Evolutionary conservation across 805 yeast species (phyloP), one percentile per base, ranked within the genome.

Genomic region (Saturnispora hagleri): DNA sequence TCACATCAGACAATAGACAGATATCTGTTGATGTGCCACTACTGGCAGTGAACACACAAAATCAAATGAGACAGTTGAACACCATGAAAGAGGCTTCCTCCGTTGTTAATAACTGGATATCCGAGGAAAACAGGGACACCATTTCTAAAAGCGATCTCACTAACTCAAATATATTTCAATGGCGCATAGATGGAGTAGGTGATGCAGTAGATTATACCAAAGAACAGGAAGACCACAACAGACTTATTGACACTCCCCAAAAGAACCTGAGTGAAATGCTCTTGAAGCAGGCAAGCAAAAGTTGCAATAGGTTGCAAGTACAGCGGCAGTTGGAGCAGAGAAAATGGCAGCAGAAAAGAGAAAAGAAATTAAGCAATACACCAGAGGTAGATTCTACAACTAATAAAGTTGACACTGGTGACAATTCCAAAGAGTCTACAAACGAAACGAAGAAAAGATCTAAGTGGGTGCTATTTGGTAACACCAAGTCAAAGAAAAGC

Each of bases 101-200:
- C 12, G 55, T 64, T 3, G 41, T 62, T 2, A 54, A 55, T 31
- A 43, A 50, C 17, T 66, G 70, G 70, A 55, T 59, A 4, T 54
- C 49, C 10, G 55, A 52, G n/a, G 70, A 66, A 50, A 66, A 60
- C 31, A 22, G 45, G 62, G 62, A 9, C 48, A 62, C 48, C 28
- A 34, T 46, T 35, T 31, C 34, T 10, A n/a, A 33, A 43, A 40
- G 22, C 15, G 26, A 38, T 38, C 12, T 12, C 18, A 12, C 20
- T 10, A 18, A 18, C 20, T 17, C 7, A 7, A 41, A 41, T 15
- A 22, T 41, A 9, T 41, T 41, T 12, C 44, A 41, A 24, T 41
- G 44, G 44, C 35, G 9, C 28, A 10, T 45, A 20, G 40, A 42
- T 3, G 38, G 31, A 1, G 15, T 24, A 38, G 49, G 43, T 10